phyloP scores from a whole-genome alignment of 2,329 filamentous ascomycete genomes.

The Ophiognomonia clavigignenti-juglandacearum region DNA sequence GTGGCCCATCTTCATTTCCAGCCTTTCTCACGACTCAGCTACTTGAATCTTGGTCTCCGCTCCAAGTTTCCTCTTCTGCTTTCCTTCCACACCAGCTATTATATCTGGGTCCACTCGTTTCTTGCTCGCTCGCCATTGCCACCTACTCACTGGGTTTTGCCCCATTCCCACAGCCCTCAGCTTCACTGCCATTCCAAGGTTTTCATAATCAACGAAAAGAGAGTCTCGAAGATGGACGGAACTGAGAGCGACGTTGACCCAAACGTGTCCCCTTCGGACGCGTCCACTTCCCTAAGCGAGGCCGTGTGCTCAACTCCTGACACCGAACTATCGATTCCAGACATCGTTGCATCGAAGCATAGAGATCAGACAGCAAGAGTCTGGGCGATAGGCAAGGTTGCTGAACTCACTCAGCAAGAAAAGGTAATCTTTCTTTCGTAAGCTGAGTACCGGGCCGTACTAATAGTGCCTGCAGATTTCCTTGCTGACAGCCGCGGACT shows the following conservation, averaged over 20 bases:
- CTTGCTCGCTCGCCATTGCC: too few species aligned
- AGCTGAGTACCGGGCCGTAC: not conserved
- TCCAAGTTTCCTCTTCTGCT: too few species aligned
- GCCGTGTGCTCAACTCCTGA: constrained; percentile 41
- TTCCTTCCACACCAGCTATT: too few species aligned
- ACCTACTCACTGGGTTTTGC: too few species aligned
- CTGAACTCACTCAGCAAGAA: constrained; percentile 49
- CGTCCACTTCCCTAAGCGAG: constrained; percentile 30
- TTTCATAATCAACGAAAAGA: not conserved
- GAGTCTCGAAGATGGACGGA: constrained; percentile 20
- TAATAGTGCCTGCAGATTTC: constrained; percentile 40
- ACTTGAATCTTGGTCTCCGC: too few species aligned
- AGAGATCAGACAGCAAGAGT: constrained; percentile 32
- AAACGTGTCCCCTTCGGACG: constrained; percentile 29
- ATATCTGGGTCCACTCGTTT: too few species aligned
- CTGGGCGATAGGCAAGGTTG: constrained; percentile 44
- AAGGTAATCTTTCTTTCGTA: constrained; percentile 36
- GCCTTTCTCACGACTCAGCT: too few species aligned
- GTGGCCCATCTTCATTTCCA: too few species aligned
- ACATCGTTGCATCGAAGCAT: constrained; percentile 36
- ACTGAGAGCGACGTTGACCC: constrained; percentile 28
- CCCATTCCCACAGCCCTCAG: not conserved
- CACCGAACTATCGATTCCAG: constrained; percentile 43
- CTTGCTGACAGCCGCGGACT: constrained; percentile 57
- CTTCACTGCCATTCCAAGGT: not conserved